Evolutionary conservation across 2,329 filamentous ascomycete genomes (phyloP), one percentile per base, ranked within the genome.

Genomic region (Aspergillus thermomutatus): DNA sequence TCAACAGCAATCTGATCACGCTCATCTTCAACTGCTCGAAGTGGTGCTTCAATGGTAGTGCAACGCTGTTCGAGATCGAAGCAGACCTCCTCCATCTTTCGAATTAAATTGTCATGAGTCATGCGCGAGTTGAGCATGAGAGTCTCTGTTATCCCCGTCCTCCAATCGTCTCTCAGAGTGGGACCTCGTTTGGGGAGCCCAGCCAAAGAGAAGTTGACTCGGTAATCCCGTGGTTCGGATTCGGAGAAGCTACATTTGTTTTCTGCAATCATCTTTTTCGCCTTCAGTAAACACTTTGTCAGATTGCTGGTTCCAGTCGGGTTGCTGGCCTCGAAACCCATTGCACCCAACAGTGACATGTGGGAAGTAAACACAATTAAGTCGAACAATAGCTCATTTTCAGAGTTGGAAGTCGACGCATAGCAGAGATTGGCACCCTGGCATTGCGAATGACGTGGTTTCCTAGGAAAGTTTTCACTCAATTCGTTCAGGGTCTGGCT

Each of bases 1-100:
- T 79, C 69, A 0, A 69, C 57, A 21, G 69, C 69, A 2, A 79
- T 56, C 9, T 63, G 60, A 8, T 69, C 57, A 3, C 76, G 66
- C 55, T 76, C 65, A 54, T 67, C 63, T 48, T 68, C 66, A 5
- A 64, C 80, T 17, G 71, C 69, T 4, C 76, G 75, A 11, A 86
- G 71, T 5, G 84, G 84, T 50, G 75, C 75, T 68, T 87, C 84
- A 2, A 82, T 75, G 31, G 77, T 77, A 34, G 80, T 75, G 63
- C 84, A 87, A 7, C 84, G 78, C 9, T 70, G 71, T 62, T 87
- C 84, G 1, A 87, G 72, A 55, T 84, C 82, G 25, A 77, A 75
- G 63, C 83, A 86, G 11, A 82, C 78, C 34, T 81, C 76, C 17
- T 78, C 75, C 17, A 86, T 78, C 21, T 79, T 75, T 9, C 75